Evolutionary conservation across 805 yeast species (phyloP).

Genomic region (Teunomyces lycoperdinae): DNA sequence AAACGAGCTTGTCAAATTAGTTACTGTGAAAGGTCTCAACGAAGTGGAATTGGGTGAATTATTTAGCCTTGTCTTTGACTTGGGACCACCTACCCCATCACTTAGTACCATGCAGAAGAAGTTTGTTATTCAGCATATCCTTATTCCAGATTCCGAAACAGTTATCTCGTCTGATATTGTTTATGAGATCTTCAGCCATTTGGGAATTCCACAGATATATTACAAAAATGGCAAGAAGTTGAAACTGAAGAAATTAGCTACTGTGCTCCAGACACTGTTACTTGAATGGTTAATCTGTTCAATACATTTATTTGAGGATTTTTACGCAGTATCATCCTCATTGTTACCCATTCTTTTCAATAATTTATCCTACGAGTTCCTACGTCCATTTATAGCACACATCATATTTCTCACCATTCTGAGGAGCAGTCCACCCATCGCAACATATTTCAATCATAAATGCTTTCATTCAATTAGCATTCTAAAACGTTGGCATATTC

Average conservation of each 20-base stretch:
- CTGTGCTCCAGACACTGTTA: conserved; percentile 6
- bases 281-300: conserved; percentile 12
- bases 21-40: conserved; percentile 1
- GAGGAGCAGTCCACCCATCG: background rate
- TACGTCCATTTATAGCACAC: conserved; percentile 11
- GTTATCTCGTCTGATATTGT: conserved; percentile 2
- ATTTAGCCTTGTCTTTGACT: conserved; percentile 3
- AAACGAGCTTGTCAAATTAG: background rate
- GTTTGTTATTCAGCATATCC: conserved; percentile 1
- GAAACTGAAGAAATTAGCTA: conserved; percentile 5
- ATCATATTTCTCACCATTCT: conserved; percentile 8
- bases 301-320: conserved; percentile 5
- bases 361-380: conserved; percentile 12
- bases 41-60: background rate
- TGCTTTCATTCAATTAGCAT: background rate
- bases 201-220: conserved; percentile 10
- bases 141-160: conserved; percentile 2
- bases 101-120: conserved; percentile 1
- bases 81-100: background rate
- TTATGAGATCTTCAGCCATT: conserved; percentile 9
- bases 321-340: conserved; percentile 1
- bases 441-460: conserved; percentile 7
- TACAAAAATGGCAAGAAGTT: conserved; percentile 4
- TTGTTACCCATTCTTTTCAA: conserved; percentile 11
- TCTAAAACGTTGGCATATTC: conserved; percentile 28